Percentiles rank a stretch among this genome's conserved stretches.
Evolutionary conservation across 129 eudicot species (phyloP).

Genomic region (Apium graveolens): DNA sequence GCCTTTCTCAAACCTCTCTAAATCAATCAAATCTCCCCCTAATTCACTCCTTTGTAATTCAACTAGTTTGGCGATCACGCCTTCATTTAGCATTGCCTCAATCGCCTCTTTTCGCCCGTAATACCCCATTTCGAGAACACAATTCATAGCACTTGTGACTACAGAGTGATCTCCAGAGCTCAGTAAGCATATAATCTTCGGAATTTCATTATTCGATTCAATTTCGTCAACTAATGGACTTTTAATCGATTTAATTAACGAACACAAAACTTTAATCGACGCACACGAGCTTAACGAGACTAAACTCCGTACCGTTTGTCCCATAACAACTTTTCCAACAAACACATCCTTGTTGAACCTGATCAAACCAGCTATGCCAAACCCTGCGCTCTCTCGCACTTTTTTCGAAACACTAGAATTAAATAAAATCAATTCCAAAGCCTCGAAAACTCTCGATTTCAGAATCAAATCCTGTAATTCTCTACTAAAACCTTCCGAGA

Average conservation of each 20-base stretch:
- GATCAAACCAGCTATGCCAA: slow-evolving; percentile 44
- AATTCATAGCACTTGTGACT: slow-evolving; percentile 41
- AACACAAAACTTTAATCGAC: slow-evolving; percentile 30
- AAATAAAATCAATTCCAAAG: slow-evolving; percentile 43
- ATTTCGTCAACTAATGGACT: slow-evolving; percentile 77
- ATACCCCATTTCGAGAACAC: slow-evolving; percentile 71
- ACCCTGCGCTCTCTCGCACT: slow-evolving; percentile 48
- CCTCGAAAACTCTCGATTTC: slow-evolving; percentile 38
- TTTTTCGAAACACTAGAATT: slow-evolving; percentile 16
- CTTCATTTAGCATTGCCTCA: slow-evolving; percentile 58
- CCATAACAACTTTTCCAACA: slow-evolving; percentile 56
- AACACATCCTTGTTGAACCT: slow-evolving; percentile 73
- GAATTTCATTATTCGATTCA: slow-evolving; percentile 42
- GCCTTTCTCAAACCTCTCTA: slow-evolving; percentile 19
- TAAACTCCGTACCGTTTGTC: slow-evolving; percentile 35
- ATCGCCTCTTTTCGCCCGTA: slow-evolving; percentile 79
- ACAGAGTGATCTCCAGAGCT: slow-evolving; percentile 19
- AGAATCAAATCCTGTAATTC: slow-evolving; percentile 58
- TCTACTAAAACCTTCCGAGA: slow-evolving; percentile 51
- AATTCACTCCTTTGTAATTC: slow-evolving; percentile 57
- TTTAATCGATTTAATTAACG: slow-evolving; percentile 51
- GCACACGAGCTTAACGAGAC: slow-evolving; percentile 32
- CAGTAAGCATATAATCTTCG: slow-evolving; percentile 31
- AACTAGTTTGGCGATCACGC: slow-evolving; percentile 47
- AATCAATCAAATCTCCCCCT: slow-evolving; percentile 38